A percentile compares a stretch with the other conserved stretches of the same genome.
Evolutionary conservation across 352 stramenopile species (phyloP).

Genomic region (Pilasporangium apinafurcum): DNA sequence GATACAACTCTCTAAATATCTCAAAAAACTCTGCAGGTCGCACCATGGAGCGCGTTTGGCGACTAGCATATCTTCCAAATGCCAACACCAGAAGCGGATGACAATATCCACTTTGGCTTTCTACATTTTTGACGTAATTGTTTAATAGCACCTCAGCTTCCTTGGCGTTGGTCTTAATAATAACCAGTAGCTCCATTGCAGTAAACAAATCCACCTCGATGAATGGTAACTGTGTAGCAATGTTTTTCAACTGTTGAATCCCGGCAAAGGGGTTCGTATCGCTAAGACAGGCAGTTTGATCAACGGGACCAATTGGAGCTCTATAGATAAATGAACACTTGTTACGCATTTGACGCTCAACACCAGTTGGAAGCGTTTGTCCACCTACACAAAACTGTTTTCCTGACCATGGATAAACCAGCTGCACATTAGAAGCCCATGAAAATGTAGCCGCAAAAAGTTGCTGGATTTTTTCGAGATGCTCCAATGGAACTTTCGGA

Average conservation of each 20-base stretch:
- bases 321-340: constrained; percentile 31
- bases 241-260: constrained; percentile 33
- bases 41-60: constrained; percentile 4
- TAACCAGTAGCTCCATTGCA: constrained; percentile 42
- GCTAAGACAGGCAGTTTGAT: constrained; percentile 2
- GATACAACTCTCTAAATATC: constrained; percentile 48
- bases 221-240: constrained; percentile 20
- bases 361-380: constrained; percentile 19
- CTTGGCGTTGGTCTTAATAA: constrained; percentile 26
- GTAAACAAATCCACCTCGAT: constrained; percentile 39
- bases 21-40: constrained; percentile 26
- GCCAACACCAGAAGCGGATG: constrained; percentile 58
- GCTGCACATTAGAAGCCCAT: constrained; percentile 11
- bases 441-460: constrained; percentile 17
- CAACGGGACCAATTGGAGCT: not conserved
- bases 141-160: constrained; percentile 25
- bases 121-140: constrained; percentile 23
- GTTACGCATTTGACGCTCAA: constrained; percentile 29
- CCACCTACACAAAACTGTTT: constrained; percentile 27
- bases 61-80: constrained; percentile 27
- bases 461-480: constrained; percentile 19
- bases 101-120: constrained; percentile 6
- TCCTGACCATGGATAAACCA: constrained; percentile 43
- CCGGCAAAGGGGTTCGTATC: constrained; percentile 36
- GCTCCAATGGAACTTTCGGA: constrained; percentile 3